These are phyloP conservation scores for Aspergillus ochraceus DNA, from an alignment of 2,329 filamentous ascomycete genomes.

Conservation along the genomic window DNA sequence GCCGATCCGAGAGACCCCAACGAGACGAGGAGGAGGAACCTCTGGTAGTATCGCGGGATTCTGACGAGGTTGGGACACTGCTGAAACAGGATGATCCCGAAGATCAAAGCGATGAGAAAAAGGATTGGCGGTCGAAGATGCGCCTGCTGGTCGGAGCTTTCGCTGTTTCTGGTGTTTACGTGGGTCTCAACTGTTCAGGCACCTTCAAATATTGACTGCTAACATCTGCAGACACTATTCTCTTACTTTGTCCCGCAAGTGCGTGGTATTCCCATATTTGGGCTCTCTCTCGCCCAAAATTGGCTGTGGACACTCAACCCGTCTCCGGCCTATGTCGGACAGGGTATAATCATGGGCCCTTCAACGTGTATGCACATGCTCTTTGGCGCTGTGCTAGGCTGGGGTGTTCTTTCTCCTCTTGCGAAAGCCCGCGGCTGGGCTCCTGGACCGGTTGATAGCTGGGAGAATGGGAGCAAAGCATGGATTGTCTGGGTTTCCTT, in stretches of 20 bases:
- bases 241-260: conserved; percentile 89
- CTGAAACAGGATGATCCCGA: conserved; percentile 45
- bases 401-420: conserved; percentile 85
- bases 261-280: conserved; percentile 84
- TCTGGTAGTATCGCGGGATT: conserved; percentile 34
- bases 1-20: conserved; percentile 13
- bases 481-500: conserved; percentile 98
- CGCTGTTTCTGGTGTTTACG: conserved; percentile 57
- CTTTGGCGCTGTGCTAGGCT: conserved; percentile 82
- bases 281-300: conserved; percentile 66
- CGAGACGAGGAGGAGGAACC: conserved; percentile 29
- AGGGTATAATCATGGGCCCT: conserved; percentile 98
- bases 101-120: conserved; percentile 38
- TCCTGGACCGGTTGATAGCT: conserved; percentile 79
- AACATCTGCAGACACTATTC: conserved; percentile 65
- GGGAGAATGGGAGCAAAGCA: conserved; percentile 90
- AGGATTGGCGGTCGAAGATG: conserved; percentile 64
- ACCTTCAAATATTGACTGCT: conserved; percentile 2
- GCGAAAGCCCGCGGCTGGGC: conserved; percentile 88
- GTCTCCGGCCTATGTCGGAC: conserved; percentile 93
- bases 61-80: conserved; percentile 47
- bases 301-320: conserved; percentile 98
- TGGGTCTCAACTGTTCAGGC: conserved; percentile 28
- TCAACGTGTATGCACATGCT: conserved; percentile 96
- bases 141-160: conserved; percentile 61